Evolutionary conservation across 257 asterid species (phyloP), one percentile per base, ranked within the genome.

Genomic region (Mentha longifolia): DNA sequence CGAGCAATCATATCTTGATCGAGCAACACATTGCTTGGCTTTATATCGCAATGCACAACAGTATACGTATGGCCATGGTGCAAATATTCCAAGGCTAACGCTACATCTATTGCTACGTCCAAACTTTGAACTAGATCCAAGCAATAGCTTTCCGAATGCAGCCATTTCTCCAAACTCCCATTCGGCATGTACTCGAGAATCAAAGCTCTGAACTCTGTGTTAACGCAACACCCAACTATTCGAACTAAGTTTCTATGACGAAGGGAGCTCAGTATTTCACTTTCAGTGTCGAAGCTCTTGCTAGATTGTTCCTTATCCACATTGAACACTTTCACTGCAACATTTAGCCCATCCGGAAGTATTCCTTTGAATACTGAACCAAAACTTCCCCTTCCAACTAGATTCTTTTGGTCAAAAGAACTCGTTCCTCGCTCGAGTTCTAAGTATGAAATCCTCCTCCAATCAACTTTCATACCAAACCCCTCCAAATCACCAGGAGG

Each of bases 301-400:
- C 17, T 10, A 1, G 70, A 72, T 39, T 70, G 62, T 70, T 77
- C 82, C 5, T 46, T 19, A 1, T 71, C 65, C 25, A 56, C 17
- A 52, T 81, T 77, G 37, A 81, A 81, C 20, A 81, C 82, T 47
- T 81, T 81, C 5, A 74, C 78, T 13, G 82, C 85, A 41, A 81
- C 66, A 13, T 28, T 25, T 51, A 74, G 22, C 17, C 82, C 82
- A 37, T 80, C 75, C 11, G 14, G 3, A 20, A 54, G 60, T 3
- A 10, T 22, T 54, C 33, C 60, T 54, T 54, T 54, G n/a, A 20
- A 54, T 3, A 54, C 60, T 1, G 60, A 54, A 22, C 60, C 33
- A 22, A 22, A 54, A 4, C 60, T 22, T 5, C 60, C 60, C 9
- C 35, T 20, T 54, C 60, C 60, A 11, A 54, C n/a, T 11, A 54